A percentile compares a stretch with the other conserved stretches of the same genome.
phyloP scores from a whole-genome alignment of 176 grass and related monocot species.

The Avena eriantha region DNA sequence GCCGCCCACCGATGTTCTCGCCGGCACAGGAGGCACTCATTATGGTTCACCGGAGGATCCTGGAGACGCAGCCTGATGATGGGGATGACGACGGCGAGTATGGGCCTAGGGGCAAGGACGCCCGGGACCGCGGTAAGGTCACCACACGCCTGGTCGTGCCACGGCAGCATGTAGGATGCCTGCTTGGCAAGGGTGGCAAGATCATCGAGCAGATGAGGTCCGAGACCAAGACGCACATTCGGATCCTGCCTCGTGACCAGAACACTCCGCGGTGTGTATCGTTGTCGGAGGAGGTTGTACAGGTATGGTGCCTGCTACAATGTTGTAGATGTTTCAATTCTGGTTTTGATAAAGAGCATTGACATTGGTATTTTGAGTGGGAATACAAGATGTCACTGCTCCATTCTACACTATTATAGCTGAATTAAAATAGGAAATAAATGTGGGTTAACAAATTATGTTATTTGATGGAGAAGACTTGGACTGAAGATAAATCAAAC shows the following conservation, averaged over 20 bases:
- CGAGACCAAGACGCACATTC: conserved; percentile 97
- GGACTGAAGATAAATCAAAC: not conserved
- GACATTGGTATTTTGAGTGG: not conserved
- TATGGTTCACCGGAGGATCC: conserved; percentile 82
- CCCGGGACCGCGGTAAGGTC: conserved; percentile 68
- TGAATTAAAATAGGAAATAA: conserved; percentile 1
- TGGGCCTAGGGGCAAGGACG: conserved; percentile 58
- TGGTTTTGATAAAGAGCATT: not conserved
- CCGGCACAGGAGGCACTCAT: conserved; percentile 89
- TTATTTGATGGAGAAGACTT: not conserved
- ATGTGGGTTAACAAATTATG: conserved; percentile 6
- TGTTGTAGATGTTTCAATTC: conserved; percentile 6
- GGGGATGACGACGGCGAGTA: conserved; percentile 63
- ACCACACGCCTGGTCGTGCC: conserved; percentile 84
- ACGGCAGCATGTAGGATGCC: conserved; percentile 77
- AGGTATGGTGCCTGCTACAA: conserved; percentile 58
- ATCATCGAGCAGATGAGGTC: conserved; percentile 99
- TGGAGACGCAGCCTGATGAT: conserved; percentile 74
- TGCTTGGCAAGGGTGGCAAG: conserved; percentile 90
- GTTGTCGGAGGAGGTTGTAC: conserved; percentile 84
- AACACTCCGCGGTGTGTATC: conserved; percentile 81
- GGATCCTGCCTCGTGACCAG: conserved; percentile 89
- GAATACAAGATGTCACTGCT: not conserved
- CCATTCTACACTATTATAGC: not conserved
- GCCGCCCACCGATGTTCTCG: conserved; percentile 80